Conservation (phyloP, 78 protist genomes). For the Dictyostelium firmibasis region DNA sequence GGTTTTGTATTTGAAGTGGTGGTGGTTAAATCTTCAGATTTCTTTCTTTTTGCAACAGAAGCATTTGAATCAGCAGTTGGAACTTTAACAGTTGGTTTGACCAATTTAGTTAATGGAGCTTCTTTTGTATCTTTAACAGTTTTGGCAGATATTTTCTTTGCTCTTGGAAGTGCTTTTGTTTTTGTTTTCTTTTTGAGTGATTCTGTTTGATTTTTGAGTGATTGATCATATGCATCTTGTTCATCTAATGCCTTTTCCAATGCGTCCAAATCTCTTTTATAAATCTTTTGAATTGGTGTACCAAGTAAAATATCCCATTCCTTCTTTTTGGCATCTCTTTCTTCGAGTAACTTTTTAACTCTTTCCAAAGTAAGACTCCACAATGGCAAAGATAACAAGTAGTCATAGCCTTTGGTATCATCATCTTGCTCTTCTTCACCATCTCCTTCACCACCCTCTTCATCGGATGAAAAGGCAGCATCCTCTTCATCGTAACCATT, state of each 20-base stretch:
- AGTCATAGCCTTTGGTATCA: slow-evolving; percentile 43
- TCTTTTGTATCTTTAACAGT: background rate
- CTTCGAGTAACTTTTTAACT: slow-evolving; percentile 65
- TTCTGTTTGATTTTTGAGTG: background rate
- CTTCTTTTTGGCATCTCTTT: slow-evolving; percentile 56
- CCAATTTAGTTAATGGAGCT: background rate
- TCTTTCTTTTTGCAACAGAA: slow-evolving; percentile 3
- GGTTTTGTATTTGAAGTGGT: background rate
- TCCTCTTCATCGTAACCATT: background rate
- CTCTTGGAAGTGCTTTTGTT: slow-evolving; percentile 25
- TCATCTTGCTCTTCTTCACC: slow-evolving; percentile 39
- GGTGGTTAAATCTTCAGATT: background rate
- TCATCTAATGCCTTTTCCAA: slow-evolving; percentile 18
- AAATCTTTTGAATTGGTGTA: slow-evolving; percentile 51
- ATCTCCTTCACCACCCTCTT: background rate
- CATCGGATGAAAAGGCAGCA: slow-evolving; percentile 23
- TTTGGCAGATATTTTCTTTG: slow-evolving; percentile 5
- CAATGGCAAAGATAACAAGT: slow-evolving; percentile 83
- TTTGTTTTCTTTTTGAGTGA: background rate
- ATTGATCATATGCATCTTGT: slow-evolving; percentile 36
- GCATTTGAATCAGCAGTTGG: too few species aligned
- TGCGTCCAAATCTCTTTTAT: slow-evolving; percentile 60
- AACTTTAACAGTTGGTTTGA: background rate
- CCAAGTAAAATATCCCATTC: slow-evolving; percentile 69
- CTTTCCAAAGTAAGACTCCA: slow-evolving; percentile 88